Percentiles rank a stretch among this genome's conserved stretches.
These are phyloP conservation scores for Blastomyces percursus DNA, from an alignment of 2,329 filamentous ascomycete genomes.

Conservation along the genomic window DNA sequence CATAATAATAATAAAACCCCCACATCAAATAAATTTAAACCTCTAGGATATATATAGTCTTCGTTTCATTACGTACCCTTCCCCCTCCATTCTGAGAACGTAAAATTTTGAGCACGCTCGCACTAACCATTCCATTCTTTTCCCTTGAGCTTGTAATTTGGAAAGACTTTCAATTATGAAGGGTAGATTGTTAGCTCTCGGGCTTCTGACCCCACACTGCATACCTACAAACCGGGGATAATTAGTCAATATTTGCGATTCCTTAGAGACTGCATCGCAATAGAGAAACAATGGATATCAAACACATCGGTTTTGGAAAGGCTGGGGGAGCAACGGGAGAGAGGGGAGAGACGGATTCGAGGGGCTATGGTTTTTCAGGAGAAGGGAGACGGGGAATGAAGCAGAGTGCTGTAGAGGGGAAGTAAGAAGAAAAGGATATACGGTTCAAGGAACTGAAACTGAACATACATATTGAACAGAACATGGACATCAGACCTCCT, in stretches of 20 bases:
- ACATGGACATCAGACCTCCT: slow-evolving; percentile 22
- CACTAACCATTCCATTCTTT: background rate
- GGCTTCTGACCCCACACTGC: slow-evolving; percentile 12
- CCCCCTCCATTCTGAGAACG: background rate
- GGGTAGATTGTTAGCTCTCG: background rate
- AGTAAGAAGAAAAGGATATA: background rate
- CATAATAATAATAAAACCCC: too few relatives aligned
- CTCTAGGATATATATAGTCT: background rate
- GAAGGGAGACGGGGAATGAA: background rate
- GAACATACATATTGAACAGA: slow-evolving; percentile 19
- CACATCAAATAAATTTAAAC: background rate
- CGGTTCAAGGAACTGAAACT: background rate
- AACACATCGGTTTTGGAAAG: background rate
- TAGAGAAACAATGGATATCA: background rate
- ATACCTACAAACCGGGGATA: slow-evolving; percentile 3
- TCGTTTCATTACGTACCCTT: background rate
- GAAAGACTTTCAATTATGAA: background rate
- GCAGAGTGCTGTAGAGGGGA: background rate
- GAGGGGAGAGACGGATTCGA: background rate
- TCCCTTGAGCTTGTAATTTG: background rate
- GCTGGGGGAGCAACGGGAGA: background rate
- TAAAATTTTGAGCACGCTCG: background rate
- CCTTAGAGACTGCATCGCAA: background rate
- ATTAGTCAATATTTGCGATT: too few relatives aligned
- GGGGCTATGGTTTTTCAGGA: too few relatives aligned